Evolutionary conservation across 2,329 filamentous ascomycete species (phyloP).

Genomic region (Trichoderma sp.): DNA sequence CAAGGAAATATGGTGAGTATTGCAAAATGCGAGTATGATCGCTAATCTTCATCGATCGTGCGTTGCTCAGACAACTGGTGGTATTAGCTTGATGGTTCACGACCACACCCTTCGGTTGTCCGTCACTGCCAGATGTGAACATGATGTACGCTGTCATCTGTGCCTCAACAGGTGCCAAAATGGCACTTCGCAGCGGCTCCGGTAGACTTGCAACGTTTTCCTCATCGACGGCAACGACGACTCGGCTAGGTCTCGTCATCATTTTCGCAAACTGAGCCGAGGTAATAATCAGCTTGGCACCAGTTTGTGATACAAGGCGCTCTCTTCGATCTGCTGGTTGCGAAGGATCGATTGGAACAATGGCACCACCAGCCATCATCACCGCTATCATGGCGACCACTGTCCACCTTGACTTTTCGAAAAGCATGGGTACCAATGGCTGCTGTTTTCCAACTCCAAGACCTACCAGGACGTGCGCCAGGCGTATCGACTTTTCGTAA

Average conservation of each 20-base stretch:
- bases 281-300: no score
- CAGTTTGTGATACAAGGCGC: no score
- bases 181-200: background rate
- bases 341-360: background rate
- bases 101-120: slow-evolving; percentile 1
- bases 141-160: background rate
- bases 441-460: background rate
- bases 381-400: background rate
- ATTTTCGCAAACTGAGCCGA: no score
- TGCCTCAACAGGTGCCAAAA: no score
- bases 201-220: background rate
- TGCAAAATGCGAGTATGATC: background rate
- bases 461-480: background rate
- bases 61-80: no score
- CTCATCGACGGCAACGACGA: background rate
- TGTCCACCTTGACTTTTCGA: slow-evolving; percentile 6
- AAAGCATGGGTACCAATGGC: background rate
- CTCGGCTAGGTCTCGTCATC: no score
- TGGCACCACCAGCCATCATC: background rate
- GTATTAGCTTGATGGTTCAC: background rate
- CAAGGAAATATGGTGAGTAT: slow-evolving; percentile 19
- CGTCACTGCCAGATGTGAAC: background rate
- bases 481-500: slow-evolving; percentile 17
- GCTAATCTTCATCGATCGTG: background rate
- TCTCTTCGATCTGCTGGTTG: no score